A percentile compares a stretch with the other conserved stretches of the same genome.
These are phyloP conservation scores for Plantago lanceolata DNA, from an alignment of 305 asterid species.

Conservation along the genomic window DNA sequence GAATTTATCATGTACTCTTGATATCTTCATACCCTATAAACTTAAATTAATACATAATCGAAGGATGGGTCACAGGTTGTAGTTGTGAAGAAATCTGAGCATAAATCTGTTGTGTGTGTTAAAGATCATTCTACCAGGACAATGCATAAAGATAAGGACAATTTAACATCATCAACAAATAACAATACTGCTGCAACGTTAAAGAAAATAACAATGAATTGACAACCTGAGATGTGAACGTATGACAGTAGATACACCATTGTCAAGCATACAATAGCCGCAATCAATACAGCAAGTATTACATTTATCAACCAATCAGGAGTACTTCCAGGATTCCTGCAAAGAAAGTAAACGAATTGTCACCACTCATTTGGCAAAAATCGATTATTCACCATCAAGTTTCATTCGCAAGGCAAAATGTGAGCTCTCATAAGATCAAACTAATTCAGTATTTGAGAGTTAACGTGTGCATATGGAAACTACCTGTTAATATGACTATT, in stretches of 20 bases:
- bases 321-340: constrained; percentile 82
- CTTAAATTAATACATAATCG: background rate
- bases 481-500: background rate
- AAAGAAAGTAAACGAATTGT: constrained; percentile 22
- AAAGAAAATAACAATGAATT: constrained; percentile 10
- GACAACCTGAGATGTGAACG: constrained; percentile 82
- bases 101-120: background rate
- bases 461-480: too few species aligned
- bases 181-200: constrained; percentile 14
- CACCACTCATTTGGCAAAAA: constrained; percentile 1
- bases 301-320: constrained; percentile 69
- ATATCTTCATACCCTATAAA: background rate
- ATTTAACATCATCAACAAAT: background rate
- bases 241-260: constrained; percentile 81
- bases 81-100: background rate
- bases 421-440: too few species aligned
- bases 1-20: too few species aligned
- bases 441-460: too few species aligned
- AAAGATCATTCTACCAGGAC: background rate
- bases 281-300: constrained; percentile 53
- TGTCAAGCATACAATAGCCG: constrained; percentile 68
- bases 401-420: too few species aligned
- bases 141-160: background rate
- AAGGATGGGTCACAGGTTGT: background rate
- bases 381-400: too few species aligned